A percentile compares a stretch with the other conserved stretches of the same genome.
phyloP scores from a whole-genome alignment of 2,329 filamentous ascomycete genomes.

The Cercospora sp. region DNA sequence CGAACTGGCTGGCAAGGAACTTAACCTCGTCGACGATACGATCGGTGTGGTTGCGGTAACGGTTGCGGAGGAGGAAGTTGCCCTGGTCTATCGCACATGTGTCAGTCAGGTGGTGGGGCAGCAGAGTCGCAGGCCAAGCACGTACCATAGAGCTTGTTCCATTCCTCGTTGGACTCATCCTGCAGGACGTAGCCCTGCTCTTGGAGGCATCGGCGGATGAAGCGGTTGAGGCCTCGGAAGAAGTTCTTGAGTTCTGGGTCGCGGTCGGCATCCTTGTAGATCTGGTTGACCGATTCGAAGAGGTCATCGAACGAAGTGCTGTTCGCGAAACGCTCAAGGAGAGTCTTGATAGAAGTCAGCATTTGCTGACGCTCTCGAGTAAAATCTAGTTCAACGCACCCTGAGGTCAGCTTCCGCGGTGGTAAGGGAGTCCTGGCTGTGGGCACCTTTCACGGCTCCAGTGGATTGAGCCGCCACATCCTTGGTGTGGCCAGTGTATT shows the following conservation, averaged over 20 bases:
- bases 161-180: conserved; percentile 74
- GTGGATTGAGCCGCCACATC: conserved; percentile 63
- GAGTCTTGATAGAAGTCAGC: conserved; percentile 62
- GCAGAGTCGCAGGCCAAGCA: background rate
- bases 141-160: conserved; percentile 69
- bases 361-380: conserved; percentile 42
- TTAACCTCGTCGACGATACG: conserved; percentile 85
- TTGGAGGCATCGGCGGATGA: conserved; percentile 78
- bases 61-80: conserved; percentile 80
- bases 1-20: conserved; percentile 86
- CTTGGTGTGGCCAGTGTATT: conserved; percentile 75
- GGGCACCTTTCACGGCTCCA: conserved; percentile 71
- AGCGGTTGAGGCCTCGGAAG: conserved; percentile 78
- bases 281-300: conserved; percentile 77
- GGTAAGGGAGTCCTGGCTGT: conserved; percentile 62
- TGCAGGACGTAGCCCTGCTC: conserved; percentile 90
- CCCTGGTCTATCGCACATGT: conserved; percentile 63
- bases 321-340: conserved; percentile 95
- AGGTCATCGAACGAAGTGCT: conserved; percentile 85
- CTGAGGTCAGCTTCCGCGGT: conserved; percentile 77
- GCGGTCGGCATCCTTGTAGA: conserved; percentile 82
- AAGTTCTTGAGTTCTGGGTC: conserved; percentile 85
- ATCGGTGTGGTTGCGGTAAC: conserved; percentile 83
- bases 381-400: conserved; percentile 53
- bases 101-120: background rate